Percentiles rank a stretch among this genome's conserved stretches.
phyloP scores from a whole-genome alignment of 208 protist species.

The Acanthamoeba healyi region DNA sequence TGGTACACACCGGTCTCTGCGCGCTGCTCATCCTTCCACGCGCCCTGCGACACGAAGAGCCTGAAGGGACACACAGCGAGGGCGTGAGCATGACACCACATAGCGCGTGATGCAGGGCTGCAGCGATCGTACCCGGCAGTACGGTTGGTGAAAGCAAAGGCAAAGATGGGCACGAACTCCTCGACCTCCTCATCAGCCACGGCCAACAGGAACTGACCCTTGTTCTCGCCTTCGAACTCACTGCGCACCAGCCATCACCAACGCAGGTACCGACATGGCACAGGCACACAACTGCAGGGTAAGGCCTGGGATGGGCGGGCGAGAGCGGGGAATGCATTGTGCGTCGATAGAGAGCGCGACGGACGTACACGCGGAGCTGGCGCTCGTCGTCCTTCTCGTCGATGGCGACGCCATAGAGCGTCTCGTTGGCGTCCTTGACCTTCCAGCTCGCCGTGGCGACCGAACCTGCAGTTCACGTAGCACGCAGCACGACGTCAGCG shows the following conservation, averaged over 20 bases:
- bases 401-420: neutral
- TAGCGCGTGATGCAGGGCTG: too few species aligned
- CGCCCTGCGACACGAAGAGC: constrained; percentile 32
- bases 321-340: neutral
- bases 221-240: constrained; percentile 5
- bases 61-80: neutral
- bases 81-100: too few species aligned
- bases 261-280: too few species aligned
- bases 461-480: neutral
- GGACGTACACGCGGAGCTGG: neutral
- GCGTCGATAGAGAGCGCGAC: too few species aligned
- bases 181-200: constrained; percentile 5
- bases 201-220: constrained; percentile 10
- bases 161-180: constrained; percentile 24
- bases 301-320: neutral
- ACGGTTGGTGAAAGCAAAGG: neutral
- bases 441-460: neutral
- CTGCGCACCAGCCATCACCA: too few species aligned
- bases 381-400: constrained; percentile 60
- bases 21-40: constrained; percentile 48
- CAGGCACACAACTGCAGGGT: neutral
- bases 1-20: constrained; percentile 47
- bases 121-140: constrained; percentile 27
- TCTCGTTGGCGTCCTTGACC: constrained; percentile 58
- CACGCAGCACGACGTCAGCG: neutral